These are phyloP conservation scores for Dipodascus albidus DNA, from an alignment of 805 yeast species.

Conservation along the genomic window DNA sequence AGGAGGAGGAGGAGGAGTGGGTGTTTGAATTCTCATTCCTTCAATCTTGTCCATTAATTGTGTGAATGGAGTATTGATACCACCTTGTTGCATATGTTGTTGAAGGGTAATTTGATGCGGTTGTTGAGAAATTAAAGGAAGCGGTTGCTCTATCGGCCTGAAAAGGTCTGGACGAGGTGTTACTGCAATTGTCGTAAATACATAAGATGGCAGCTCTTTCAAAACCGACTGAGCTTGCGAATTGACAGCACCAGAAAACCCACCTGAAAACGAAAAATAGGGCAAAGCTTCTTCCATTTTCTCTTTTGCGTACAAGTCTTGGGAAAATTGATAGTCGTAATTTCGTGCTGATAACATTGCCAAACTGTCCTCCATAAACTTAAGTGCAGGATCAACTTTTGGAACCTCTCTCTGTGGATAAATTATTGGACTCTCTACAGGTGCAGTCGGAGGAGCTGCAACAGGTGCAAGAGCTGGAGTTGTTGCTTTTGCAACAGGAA, in stretches of 20 bases:
- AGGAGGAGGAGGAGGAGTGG: background rate
- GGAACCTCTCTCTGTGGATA: conserved; percentile 7
- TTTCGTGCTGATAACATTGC: conserved; percentile 1
- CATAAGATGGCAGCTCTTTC: background rate
- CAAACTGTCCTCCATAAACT: conserved; percentile 9
- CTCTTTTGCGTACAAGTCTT: background rate
- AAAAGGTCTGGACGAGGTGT: background rate
- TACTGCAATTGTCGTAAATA: background rate
- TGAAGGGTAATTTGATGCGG: background rate
- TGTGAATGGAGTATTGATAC: background rate
- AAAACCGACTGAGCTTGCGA: background rate
- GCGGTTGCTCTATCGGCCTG: background rate
- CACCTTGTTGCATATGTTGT: background rate
- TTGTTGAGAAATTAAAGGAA: background rate
- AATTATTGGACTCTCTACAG: conserved; percentile 6
- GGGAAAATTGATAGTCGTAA: background rate
- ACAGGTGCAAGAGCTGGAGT: conserved; percentile 23
- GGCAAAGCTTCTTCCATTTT: background rate
- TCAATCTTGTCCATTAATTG: background rate
- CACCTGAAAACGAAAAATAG: background rate
- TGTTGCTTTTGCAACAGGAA: conserved; percentile 47
- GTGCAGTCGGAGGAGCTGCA: conserved; percentile 19
- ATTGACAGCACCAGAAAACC: background rate
- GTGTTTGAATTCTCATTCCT: conserved; percentile 1
- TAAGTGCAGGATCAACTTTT: conserved; percentile 9